Conservation (phyloP, 768 basidiomycete genomes). For the Hypholoma sublateritium region DNA sequence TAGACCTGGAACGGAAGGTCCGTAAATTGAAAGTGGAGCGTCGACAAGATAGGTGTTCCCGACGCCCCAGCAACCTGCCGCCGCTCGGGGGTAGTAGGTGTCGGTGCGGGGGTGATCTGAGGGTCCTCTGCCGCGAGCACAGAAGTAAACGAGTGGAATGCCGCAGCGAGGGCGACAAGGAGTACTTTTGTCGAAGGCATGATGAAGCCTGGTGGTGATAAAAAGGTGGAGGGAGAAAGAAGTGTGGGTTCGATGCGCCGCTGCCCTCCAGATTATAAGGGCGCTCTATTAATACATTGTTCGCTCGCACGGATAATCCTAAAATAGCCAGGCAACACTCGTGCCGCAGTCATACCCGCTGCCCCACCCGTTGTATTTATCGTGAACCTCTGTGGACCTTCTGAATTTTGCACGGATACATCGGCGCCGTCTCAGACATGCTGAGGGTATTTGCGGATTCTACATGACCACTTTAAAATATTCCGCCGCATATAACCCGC, state of each 20-base stretch:
- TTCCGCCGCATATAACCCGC: no score
- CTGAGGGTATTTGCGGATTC: no score
- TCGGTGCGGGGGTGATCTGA: conserved; percentile 11
- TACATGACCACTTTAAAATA: no score
- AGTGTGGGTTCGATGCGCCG: conserved; percentile 5
- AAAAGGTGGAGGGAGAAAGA: neutral
- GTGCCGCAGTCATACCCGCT: neutral
- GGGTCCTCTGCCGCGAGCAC: conserved; percentile 9
- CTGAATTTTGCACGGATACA: neutral
- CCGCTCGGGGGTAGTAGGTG: conserved; percentile 5
- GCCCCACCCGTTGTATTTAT: no score
- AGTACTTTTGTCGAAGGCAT: neutral
- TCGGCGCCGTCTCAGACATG: no score
- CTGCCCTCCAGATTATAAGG: neutral
- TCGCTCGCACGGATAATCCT: neutral
- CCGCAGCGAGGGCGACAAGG: neutral
- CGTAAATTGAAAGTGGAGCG: conserved; percentile 14
- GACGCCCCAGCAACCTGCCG: conserved; percentile 14
- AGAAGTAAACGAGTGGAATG: neutral
- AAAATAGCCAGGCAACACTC: neutral
- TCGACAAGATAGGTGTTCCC: conserved; percentile 19
- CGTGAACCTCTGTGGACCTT: neutral
- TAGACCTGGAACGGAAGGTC: conserved; percentile 17
- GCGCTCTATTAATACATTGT: neutral
- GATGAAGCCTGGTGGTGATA: conserved; percentile 1